Percentiles rank a stretch among this genome's conserved stretches.
These are phyloP conservation scores for carrot (Daucus carota) DNA, from an alignment of 129 eudicot species.

Conservation along the genomic window DNA sequence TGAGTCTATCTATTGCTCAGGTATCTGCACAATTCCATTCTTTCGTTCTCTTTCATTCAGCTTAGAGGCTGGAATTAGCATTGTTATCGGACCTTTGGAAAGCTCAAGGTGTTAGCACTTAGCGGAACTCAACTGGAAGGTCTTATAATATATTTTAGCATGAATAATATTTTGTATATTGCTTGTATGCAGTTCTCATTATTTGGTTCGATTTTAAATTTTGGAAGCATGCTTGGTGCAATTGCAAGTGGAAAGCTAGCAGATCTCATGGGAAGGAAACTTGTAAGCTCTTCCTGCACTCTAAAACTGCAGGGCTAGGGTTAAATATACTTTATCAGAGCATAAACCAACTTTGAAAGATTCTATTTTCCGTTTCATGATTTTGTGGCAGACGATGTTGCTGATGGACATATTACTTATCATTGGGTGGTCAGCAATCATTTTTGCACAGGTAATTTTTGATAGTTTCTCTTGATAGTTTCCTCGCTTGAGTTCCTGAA, in stretches of 20 bases:
- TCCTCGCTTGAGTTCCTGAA: neutral
- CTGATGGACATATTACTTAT: constrained; percentile 15
- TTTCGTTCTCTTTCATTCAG: too few relatives aligned
- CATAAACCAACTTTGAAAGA: too few relatives aligned
- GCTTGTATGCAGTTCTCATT: constrained; percentile 21
- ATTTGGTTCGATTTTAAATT: constrained; percentile 25
- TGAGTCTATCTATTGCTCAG: too few relatives aligned
- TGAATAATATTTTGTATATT: neutral
- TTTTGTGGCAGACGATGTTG: constrained; percentile 22
- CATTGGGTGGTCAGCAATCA: constrained; percentile 22
- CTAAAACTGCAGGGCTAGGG: neutral
- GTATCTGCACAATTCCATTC: too few relatives aligned
- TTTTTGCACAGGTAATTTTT: constrained; percentile 21
- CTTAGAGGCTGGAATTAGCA: too few relatives aligned
- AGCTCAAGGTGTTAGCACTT: too few relatives aligned
- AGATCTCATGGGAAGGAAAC: constrained; percentile 29
- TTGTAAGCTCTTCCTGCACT: constrained; percentile 12
- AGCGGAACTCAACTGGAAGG: too few relatives aligned
- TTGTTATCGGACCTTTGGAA: too few relatives aligned
- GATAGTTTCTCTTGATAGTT: neutral
- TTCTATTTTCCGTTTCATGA: neutral
- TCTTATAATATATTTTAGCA: too few relatives aligned
- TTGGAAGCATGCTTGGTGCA: constrained; percentile 33
- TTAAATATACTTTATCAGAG: neutral
- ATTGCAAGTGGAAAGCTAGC: constrained; percentile 21